phyloP scores from a whole-genome alignment of 352 stramenopile genomes.

The Globisporangium nodosum region DNA sequence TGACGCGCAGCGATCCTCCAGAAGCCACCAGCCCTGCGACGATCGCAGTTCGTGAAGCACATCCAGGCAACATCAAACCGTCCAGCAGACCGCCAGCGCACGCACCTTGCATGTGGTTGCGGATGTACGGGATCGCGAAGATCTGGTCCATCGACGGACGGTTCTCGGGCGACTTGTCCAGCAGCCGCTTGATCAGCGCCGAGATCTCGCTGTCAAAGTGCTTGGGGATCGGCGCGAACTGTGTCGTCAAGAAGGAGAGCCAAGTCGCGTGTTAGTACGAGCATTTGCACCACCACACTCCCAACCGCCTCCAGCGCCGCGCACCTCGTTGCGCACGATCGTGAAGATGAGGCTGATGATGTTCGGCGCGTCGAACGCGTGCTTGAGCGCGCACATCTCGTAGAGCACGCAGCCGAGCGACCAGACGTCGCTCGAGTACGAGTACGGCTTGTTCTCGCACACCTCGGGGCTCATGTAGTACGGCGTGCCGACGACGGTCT shows the following conservation, averaged over 20 bases:
- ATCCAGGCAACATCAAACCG: not conserved
- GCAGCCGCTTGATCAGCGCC: conserved; percentile 39
- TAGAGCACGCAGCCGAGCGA: conserved; percentile 90
- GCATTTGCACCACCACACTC: too few species aligned
- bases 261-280: not conserved
- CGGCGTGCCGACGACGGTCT: conserved; percentile 89
- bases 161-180: conserved; percentile 59
- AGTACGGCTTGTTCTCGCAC: conserved; percentile 91
- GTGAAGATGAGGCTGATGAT: conserved; percentile 81
- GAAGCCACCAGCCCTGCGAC: conserved; percentile 39
- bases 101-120: conserved; percentile 63
- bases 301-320: not conserved
- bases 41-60: too few species aligned
- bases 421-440: conserved; percentile 91
- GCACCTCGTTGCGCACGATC: conserved; percentile 76
- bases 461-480: conserved; percentile 95
- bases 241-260: conserved; percentile 5
- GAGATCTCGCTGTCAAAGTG: conserved; percentile 61
- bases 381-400: conserved; percentile 81
- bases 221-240: conserved; percentile 45
- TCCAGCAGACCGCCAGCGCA: not conserved
- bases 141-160: conserved; percentile 75
- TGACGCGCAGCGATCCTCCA: conserved; percentile 46
- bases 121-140: conserved; percentile 64
- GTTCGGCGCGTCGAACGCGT: conserved; percentile 82